Percentiles rank a stretch among this genome's conserved stretches.
These are phyloP conservation scores for Dothideomycetes sp. DNA, from an alignment of 2,329 filamentous ascomycete species.

Conservation along the genomic window DNA sequence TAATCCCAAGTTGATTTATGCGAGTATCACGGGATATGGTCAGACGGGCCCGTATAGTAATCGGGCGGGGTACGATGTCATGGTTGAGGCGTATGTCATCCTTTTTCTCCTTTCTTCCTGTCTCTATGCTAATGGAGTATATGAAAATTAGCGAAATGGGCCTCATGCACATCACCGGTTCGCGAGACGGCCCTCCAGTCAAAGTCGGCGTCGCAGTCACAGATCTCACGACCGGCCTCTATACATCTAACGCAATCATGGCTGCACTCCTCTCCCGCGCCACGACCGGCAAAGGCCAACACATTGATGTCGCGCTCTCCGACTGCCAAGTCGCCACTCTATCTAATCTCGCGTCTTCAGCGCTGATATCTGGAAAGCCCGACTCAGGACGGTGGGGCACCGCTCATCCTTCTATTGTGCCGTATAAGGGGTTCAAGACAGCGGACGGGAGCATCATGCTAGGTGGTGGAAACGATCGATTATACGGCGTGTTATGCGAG, in stretches of 20 bases:
- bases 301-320: conserved; percentile 82
- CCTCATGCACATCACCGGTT: conserved; percentile 95
- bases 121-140: conserved; percentile 6
- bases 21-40: conserved; percentile 93
- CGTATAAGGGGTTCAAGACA: conserved; percentile 72
- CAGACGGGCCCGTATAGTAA: conserved; percentile 85
- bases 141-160: conserved; percentile 58
- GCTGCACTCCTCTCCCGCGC: conserved; percentile 71
- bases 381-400: conserved; percentile 92
- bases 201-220: conserved; percentile 98
- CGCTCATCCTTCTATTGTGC: conserved; percentile 95
- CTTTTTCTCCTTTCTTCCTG: conserved; percentile 10
- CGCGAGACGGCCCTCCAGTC: conserved; percentile 77
- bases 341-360: conserved; percentile 90
- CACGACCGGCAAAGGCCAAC: conserved; percentile 71
- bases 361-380: conserved; percentile 73
- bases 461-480: conserved; percentile 52
- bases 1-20: conserved; percentile 83
- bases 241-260: conserved; percentile 93
- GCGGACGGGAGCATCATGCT: conserved; percentile 52
- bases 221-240: conserved; percentile 87
- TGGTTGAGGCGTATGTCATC: conserved; percentile 69
- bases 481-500: conserved; percentile 50
- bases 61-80: conserved; percentile 93
- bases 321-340: conserved; percentile 93